A percentile compares a stretch with the other conserved stretches of the same genome.
Evolutionary conservation across 345 rosid species (phyloP).

Genomic region (Aquilaria malaccensis): DNA sequence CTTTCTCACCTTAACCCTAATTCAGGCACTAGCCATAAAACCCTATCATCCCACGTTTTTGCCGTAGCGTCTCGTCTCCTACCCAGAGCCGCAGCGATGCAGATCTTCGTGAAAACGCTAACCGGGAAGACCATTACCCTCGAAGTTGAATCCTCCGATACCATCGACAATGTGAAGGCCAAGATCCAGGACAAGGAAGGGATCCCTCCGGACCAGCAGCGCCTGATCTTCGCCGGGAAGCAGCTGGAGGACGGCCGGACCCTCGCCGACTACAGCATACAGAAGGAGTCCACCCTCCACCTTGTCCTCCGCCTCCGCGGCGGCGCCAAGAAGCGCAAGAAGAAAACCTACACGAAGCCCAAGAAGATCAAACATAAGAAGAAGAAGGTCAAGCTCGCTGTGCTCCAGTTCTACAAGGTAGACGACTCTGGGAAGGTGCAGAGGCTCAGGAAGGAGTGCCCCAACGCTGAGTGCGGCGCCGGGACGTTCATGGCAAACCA

Average conservation of each 20-base stretch:
- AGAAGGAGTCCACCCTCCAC: constrained; percentile 3
- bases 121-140: background rate
- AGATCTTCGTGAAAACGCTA: constrained; percentile 7
- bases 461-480: constrained; percentile 5
- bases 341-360: constrained; percentile 7
- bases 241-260: constrained; percentile 5
- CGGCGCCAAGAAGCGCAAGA: constrained; percentile 4
- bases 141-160: too few species aligned
- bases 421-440: constrained; percentile 5
- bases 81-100: background rate
- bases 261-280: constrained; percentile 5
- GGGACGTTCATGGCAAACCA: constrained; percentile 4
- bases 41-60: too few species aligned
- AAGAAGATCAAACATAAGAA: constrained; percentile 4
- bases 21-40: too few species aligned
- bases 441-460: constrained; percentile 9
- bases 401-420: background rate
- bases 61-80: too few species aligned
- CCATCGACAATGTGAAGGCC: too few species aligned
- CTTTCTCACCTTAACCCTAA: too few species aligned
- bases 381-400: constrained; percentile 4
- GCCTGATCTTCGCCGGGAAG: too few species aligned
- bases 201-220: too few species aligned
- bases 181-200: too few species aligned
- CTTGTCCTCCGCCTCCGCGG: background rate